Base-by-base conservation (phyloP, 148 eudicot genomes). In the Fagopyrum homotropicum region DNA sequence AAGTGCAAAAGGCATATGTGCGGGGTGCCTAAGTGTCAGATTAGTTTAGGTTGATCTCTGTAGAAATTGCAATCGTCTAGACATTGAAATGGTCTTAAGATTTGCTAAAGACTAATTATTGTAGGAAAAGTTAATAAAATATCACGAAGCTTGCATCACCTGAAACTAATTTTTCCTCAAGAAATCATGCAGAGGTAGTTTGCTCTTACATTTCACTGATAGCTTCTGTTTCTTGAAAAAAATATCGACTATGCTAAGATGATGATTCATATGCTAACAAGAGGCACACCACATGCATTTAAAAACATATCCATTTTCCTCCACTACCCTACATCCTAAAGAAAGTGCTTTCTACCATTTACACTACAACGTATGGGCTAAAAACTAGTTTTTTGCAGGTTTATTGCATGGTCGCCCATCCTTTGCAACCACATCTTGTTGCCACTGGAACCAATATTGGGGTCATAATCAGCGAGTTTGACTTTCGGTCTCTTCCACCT, bases 331-430 rank as follows among this genome's bases (percentile, higher is more conserved):
- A 12, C 68, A 61, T 61, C 43, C 22, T 26, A 61, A 16, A 10
- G 15, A 61, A 26, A 29, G 14, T 61, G 30, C 43, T 29, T 35
- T 61, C 11, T 26, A 61, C 30, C 3, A 61, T 29, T 29, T 61
- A 61, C 68, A 61, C 68, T 61, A 8, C 6, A 29, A 29, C 3
- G 43, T 29, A 61, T 26, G 15, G 68, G 35, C 9, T 43, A 17
- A 66, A 64, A 66, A 66, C 71, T 11, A 29, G 71, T 40, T 4
- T 50, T 35, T 19, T 84, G 82, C 86, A 96, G 98, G 97, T 90
- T 74, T 96, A 89, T 84, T 96, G 97, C 79, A 96, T 92, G 99
- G 99, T 91, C 75, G 94, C 91, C 45, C 99, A 96, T 89, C 89
- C 98, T 77, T 85, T 96, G 79, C 99, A 96, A 75, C 98, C 98